Evolutionary conservation across 192 early-diverging fungal genomes (phyloP), one percentile per base, ranked within the genome.

Genomic region (Gigaspora rosea): DNA sequence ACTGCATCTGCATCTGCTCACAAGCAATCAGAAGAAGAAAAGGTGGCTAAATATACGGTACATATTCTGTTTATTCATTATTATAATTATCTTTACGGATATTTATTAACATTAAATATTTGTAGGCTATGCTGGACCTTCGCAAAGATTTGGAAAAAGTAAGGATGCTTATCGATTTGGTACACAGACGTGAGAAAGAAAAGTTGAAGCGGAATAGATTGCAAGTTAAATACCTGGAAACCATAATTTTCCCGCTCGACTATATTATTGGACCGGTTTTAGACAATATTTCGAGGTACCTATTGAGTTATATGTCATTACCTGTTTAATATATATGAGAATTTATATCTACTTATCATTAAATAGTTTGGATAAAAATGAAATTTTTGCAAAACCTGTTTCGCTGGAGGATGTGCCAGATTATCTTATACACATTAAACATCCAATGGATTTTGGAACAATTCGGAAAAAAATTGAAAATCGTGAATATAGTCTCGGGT

Each of bases 101-200:
- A 50, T 5, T 73, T 62, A 47, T 18, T 5, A 47, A 54, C 0
- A 11, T 47, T 74, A 32, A 8, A 15, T 41, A 13, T 36, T 59
- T 70, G 12, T 50, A 87, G 86, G 78, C 80, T 59, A 78, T 89
- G 71, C 80, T 76, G 12, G 81, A 78, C 0, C 73, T 93, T 36
- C 93, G 97, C 27, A 90, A 90, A 36, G 95, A 96, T 83, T 85
- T 99, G 13, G 97, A 99, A 82, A 87, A 90, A 27, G 90, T 96
- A 27, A 90, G 97, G 27, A 88, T 95, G 81, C 83, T 97, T 73
- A 86, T 88, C 8, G 95, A 96, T 63, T 84, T 93, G 47, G 93
- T 97, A 16, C 85, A 91, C 16, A 86, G 90, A 22, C 84, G 93
- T 0, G 93, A 94, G 72, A 85, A 90, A 48, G 88, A 88, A 58